Base-by-base conservation (phyloP, 768 basidiomycete genomes). In the Naganishia randhawae region DNA sequence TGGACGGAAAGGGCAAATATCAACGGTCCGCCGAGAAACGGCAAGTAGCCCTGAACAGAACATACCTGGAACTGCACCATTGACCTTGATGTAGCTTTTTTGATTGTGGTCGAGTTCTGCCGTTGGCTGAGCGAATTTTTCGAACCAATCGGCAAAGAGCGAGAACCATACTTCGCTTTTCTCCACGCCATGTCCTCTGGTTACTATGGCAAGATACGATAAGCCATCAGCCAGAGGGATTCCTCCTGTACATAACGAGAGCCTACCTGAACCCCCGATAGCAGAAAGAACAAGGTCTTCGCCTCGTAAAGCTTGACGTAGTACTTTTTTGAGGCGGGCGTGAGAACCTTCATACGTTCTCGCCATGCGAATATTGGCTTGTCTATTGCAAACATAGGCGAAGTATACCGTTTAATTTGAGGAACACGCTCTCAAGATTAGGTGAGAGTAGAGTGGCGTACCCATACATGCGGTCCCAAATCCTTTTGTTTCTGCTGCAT, bases 241-340 rank as follows among this genome's bases (percentile, higher is more conserved):
- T 25, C 29, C 13, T 13, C 7, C 9, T 10, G 33, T 53, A 33
- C 11, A 6, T 11, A 45, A 53, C 19, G 16, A 19, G 29, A 22
- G 70, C 77, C 64, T 48, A 76, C 77, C 71, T 69, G 75, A 76
- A 0, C 77, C 78, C 8, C 78, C 78, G 37, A 79, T 71, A 32
- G 73, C 73, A 4, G 72, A 70, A 1, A 77, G 53, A 6, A 71
- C 73, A 19, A 79, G 32, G 7, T 62, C 32, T 68, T 79, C 76
- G 6, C 78, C 78, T 37, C 74, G 66, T 1, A 79, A 51, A 0
- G 68, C 71, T 66, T 75, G 73, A 13, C 71, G 69, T 19, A 78
- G 31, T 10, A 78, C 35, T 33, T 48, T 27, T 53, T 64, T 65
- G 27, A 69, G 22, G 2, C 69, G 63, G 14, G 45, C 54, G 39